These are phyloP conservation scores for Aspergillus glaucus DNA, from an alignment of 2,329 filamentous ascomycete genomes.

Conservation along the genomic window DNA sequence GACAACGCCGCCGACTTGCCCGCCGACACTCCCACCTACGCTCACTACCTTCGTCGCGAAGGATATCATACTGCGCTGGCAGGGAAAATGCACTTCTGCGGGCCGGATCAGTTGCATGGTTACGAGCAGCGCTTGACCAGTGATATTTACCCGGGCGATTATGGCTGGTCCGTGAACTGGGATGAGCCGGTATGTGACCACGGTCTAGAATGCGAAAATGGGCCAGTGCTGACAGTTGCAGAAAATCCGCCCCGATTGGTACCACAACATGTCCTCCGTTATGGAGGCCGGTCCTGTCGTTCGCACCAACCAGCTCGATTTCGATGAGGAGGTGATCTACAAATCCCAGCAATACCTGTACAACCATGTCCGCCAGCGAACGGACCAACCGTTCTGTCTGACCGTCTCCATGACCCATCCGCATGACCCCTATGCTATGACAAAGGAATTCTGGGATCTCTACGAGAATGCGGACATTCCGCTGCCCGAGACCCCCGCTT, in stretches of 20 bases:
- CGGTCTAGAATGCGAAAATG: too few relatives aligned
- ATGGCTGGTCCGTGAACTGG: conserved; percentile 95
- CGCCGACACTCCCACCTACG: conserved; percentile 82
- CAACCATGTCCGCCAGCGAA: conserved; percentile 78
- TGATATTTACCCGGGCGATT: conserved; percentile 91
- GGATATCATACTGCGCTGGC: conserved; percentile 88
- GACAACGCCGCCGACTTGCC: conserved; percentile 84
- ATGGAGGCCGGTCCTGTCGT: conserved; percentile 83
- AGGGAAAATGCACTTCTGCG: conserved; percentile 97
- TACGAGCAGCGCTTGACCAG: conserved; percentile 90
- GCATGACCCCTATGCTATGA: conserved; percentile 92
- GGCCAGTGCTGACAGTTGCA: conserved; percentile 8
- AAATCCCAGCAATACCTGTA: conserved; percentile 84
- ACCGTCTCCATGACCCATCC: conserved; percentile 92
- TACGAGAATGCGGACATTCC: conserved; percentile 87
- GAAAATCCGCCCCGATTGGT: conserved; percentile 73
- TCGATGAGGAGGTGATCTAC: conserved; percentile 94
- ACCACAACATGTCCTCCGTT: conserved; percentile 92
- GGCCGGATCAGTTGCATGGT: conserved; percentile 81
- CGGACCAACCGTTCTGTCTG: conserved; percentile 72
- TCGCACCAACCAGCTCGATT: conserved; percentile 90
- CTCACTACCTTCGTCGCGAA: conserved; percentile 77
- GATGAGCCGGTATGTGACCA: conserved; percentile 62
- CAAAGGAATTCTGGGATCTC: conserved; percentile 85
- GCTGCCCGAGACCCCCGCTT: conserved; percentile 64